Evolutionary conservation across 2,329 filamentous ascomycete genomes (phyloP).

Genomic region (Cytospora piceicola): DNA sequence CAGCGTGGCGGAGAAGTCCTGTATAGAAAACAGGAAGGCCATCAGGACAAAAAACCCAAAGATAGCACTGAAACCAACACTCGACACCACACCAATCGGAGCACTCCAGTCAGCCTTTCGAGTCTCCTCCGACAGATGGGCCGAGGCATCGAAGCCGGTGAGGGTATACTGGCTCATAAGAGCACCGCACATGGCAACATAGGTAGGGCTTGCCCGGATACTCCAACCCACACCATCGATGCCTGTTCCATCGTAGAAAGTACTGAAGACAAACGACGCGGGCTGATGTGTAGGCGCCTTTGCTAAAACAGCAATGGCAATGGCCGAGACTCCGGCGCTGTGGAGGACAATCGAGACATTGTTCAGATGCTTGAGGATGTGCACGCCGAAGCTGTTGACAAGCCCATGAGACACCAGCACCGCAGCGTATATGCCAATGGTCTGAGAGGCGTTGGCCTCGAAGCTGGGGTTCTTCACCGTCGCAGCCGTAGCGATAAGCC

Average conservation of each 20-base stretch:
- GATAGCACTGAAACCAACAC: slow-evolving; percentile 57
- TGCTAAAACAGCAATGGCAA: slow-evolving; percentile 60
- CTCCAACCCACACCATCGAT: slow-evolving; percentile 54
- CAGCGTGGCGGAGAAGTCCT: slow-evolving; percentile 57
- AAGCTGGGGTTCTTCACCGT: slow-evolving; percentile 44
- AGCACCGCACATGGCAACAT: slow-evolving; percentile 58
- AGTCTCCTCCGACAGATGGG: slow-evolving; percentile 62
- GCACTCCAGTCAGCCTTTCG: slow-evolving; percentile 59
- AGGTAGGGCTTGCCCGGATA: slow-evolving; percentile 55
- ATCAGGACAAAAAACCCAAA: slow-evolving; percentile 65
- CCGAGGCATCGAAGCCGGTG: slow-evolving; percentile 58
- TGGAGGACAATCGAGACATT: slow-evolving; percentile 60
- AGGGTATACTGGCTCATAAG: slow-evolving; percentile 56
- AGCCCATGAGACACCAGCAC: slow-evolving; percentile 53
- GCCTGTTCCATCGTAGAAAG: slow-evolving; percentile 58
- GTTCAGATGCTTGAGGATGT: slow-evolving; percentile 59
- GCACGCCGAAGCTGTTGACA: slow-evolving; percentile 62
- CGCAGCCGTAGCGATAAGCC: slow-evolving; percentile 44
- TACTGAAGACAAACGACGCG: slow-evolving; percentile 58
- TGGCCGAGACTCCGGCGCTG: slow-evolving; percentile 54
- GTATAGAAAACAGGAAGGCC: slow-evolving; percentile 61
- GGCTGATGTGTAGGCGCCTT: slow-evolving; percentile 60
- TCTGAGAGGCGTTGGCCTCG: slow-evolving; percentile 49
- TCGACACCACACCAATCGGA: slow-evolving; percentile 61
- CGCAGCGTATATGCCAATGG: slow-evolving; percentile 63